Evolutionary conservation across 257 asterid species (phyloP), one percentile per base, ranked within the genome.

Genomic region (Solanum chiquidenum): DNA sequence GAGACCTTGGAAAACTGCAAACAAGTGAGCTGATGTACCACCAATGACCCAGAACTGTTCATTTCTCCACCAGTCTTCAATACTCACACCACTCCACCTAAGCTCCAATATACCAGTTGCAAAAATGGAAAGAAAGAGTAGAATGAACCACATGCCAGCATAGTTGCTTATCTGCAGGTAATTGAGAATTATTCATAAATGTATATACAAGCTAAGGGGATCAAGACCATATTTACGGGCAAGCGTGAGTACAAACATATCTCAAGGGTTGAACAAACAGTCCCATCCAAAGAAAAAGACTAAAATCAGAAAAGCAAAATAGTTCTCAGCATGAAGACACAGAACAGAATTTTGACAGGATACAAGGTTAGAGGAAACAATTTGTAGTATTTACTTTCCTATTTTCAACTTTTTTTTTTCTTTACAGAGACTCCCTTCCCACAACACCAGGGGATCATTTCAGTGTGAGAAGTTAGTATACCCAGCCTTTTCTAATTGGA

Each of bases 31-130:
- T 1, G 98, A 95, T n/a, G 98, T 95, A 27, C 99, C 99, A 84
- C 98, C 98, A 23, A 95, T 96, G 89, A 96, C 98, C 99, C 99
- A 96, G 80, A 96, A 96, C 86, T 96, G 99, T 87, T 96, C 99
- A 76, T 96, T 96, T 86, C 98, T 94, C 99, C 98, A 96, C 99
- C 98, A 96, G 82, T 95, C 99, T 88, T 95, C 98, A 0, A 96
- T 88, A 12, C 93, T 91, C 31, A 95, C 98, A 35, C 99, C 98
- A 49, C 98, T 90, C 99, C 99, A 96, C 92, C 98, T 90, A 91
- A 95, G 92, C 88, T 96, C 98, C 44, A 96, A 95, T 31, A 96
- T 93, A 68, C 98, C 98, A 0, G 98, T 95, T 25, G 98, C 91
- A 3, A 94, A 92, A 89, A 96, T 96, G 73, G 99, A 96, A 44